Evolutionary conservation across 139 green algal genomes (phyloP).

Genomic region (Tetradesmus obliquus): DNA sequence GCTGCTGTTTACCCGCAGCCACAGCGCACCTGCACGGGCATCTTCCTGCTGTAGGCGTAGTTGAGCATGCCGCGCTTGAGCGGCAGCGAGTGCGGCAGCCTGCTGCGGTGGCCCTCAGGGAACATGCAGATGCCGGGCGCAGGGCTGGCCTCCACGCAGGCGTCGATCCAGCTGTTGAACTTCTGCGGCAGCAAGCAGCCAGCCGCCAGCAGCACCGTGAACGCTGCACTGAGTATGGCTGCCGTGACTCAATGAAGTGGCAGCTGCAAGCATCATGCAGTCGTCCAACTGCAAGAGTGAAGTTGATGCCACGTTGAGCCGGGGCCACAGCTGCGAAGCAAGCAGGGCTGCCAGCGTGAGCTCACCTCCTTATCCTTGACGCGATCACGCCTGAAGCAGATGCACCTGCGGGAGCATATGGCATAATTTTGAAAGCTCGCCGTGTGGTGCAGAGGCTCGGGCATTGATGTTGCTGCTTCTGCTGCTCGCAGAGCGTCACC

Average conservation of each 20-base stretch:
- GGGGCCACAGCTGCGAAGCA: neutral
- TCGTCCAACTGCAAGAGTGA: neutral
- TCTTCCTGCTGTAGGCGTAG: constrained; percentile 82
- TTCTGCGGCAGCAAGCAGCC: constrained; percentile 49
- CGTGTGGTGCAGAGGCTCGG: no score
- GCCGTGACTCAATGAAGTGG: neutral
- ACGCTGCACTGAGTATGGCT: neutral
- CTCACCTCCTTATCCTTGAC: constrained; percentile 82
- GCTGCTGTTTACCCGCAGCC: neutral
- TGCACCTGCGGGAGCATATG: constrained; percentile 48
- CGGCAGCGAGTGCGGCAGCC: constrained; percentile 70
- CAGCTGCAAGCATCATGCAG: neutral
- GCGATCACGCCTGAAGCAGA: constrained; percentile 85
- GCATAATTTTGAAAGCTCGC: no score
- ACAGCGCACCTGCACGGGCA: constrained; percentile 81
- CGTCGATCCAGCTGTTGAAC: constrained; percentile 81
- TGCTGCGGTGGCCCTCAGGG: constrained; percentile 84
- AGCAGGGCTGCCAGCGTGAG: neutral
- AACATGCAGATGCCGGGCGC: constrained; percentile 77
- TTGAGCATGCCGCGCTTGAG: constrained; percentile 94
- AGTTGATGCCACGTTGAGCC: neutral
- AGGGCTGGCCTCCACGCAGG: constrained; percentile 54
- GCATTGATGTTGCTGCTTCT: neutral
- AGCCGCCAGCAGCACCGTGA: neutral
- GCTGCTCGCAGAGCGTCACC: no score